phyloP scores from a whole-genome alignment of 768 basidiomycete species.

The Dentipellis fragilis region DNA sequence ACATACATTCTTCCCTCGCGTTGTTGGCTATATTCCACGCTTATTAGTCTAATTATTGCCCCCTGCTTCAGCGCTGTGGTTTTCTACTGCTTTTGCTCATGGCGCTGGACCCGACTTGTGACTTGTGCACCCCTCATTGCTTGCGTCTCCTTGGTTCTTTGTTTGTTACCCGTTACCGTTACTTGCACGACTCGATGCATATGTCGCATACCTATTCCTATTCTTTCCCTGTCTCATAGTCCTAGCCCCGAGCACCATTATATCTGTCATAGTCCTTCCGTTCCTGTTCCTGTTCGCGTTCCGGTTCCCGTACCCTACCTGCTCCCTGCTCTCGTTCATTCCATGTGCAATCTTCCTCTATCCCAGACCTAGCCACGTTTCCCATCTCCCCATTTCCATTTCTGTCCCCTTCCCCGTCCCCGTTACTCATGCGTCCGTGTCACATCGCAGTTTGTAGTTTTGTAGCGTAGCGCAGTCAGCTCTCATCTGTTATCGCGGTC shows the following conservation, averaged over 20 bases:
- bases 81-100: background rate
- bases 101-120: background rate
- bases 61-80: no score
- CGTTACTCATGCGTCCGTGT: background rate
- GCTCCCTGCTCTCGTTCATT: conserved; percentile 1
- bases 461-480: conserved; percentile 22
- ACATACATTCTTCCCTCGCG: no score
- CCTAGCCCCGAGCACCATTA: conserved; percentile 1
- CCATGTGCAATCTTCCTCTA: background rate
- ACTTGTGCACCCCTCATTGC: no score
- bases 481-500: background rate
- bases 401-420: background rate
- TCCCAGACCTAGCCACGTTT: background rate
- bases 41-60: no score
- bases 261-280: background rate
- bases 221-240: background rate
- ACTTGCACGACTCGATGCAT: no score
- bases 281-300: background rate
- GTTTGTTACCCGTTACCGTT: no score
- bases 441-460: conserved; percentile 19
- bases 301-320: background rate
- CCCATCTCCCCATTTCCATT: background rate
- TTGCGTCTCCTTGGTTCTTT: no score
- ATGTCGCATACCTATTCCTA: background rate
- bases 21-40: no score